Evolutionary conservation across 192 early-diverging fungal genomes (phyloP).

Genomic region (Phlyctochytrium planicorne): DNA sequence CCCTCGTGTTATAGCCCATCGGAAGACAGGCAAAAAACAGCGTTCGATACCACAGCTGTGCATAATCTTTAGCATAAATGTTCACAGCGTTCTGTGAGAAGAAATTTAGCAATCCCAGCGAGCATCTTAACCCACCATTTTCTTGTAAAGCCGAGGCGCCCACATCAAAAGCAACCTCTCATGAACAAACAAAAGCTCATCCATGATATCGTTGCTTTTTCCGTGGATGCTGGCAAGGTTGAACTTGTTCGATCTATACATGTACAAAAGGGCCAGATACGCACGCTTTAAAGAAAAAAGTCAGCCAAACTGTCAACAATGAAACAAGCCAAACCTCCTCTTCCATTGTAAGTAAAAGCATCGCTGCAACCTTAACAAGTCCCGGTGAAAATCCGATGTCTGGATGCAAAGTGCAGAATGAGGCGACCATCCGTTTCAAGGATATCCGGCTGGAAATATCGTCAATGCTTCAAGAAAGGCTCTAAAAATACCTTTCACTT

Average conservation of each 20-base stretch:
- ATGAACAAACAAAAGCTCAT: background rate
- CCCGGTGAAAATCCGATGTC: background rate
- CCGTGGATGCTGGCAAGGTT: no score
- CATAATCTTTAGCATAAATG: background rate
- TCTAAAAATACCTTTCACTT: no score
- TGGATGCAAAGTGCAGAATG: background rate
- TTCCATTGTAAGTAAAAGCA: background rate
- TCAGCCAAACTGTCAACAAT: no score
- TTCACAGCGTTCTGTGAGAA: no score
- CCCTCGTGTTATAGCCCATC: background rate
- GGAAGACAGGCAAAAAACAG: background rate
- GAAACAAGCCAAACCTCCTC: no score
- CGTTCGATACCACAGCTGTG: background rate
- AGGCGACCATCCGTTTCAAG: background rate
- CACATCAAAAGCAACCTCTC: background rate
- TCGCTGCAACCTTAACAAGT: background rate
- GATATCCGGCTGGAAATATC: background rate
- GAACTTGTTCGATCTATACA: no score
- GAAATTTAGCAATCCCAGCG: background rate
- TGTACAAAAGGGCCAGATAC: no score
- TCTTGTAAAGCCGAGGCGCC: background rate
- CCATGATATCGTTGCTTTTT: background rate
- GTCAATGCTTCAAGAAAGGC: no score
- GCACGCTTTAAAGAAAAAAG: no score
- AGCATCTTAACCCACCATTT: no score